Evolutionary conservation across 2,329 filamentous ascomycete species (phyloP).

Genomic region (Spiromastix sp.): DNA sequence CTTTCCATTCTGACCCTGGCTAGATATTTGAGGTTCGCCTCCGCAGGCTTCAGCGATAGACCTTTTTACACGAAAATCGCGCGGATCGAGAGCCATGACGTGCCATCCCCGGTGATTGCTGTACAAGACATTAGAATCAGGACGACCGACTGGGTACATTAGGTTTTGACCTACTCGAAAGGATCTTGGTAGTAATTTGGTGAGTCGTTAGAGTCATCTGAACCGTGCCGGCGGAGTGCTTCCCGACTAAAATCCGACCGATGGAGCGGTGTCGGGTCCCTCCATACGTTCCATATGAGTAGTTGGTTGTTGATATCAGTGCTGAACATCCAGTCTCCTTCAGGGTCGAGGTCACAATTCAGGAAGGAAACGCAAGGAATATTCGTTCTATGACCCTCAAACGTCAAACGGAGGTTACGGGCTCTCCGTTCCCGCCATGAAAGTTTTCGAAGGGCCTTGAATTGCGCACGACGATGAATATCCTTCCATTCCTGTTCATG

Average conservation of each 20-base stretch:
- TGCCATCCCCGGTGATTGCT: constrained; percentile 32
- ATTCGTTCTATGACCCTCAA: constrained; percentile 38
- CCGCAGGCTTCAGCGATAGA: constrained; percentile 32
- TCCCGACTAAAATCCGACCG: constrained; percentile 8
- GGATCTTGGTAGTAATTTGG: too few species aligned
- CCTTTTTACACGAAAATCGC: constrained; percentile 26
- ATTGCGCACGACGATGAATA: constrained; percentile 14
- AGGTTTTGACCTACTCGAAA: too few species aligned
- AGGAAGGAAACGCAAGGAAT: constrained; percentile 50
- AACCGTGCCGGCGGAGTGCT: not conserved
- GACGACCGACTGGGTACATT: too few species aligned
- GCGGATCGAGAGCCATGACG: constrained; percentile 36
- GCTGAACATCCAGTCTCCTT: constrained; percentile 47
- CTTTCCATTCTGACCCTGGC: too few species aligned
- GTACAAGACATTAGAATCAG: too few species aligned
- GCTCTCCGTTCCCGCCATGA: constrained; percentile 25
- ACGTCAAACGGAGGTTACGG: constrained; percentile 32
- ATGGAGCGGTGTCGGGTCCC: constrained; percentile 18
- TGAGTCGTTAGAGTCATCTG: constrained; percentile 2
- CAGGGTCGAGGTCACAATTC: constrained; percentile 45
- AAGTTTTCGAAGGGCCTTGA: constrained; percentile 19
- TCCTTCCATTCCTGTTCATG: constrained; percentile 22
- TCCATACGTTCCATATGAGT: constrained; percentile 41
- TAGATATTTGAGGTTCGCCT: constrained; percentile 22
- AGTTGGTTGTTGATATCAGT: constrained; percentile 45